phyloP scores from a whole-genome alignment of 495 filamentous ascomycete species.

The Penicillium crystallinum region DNA sequence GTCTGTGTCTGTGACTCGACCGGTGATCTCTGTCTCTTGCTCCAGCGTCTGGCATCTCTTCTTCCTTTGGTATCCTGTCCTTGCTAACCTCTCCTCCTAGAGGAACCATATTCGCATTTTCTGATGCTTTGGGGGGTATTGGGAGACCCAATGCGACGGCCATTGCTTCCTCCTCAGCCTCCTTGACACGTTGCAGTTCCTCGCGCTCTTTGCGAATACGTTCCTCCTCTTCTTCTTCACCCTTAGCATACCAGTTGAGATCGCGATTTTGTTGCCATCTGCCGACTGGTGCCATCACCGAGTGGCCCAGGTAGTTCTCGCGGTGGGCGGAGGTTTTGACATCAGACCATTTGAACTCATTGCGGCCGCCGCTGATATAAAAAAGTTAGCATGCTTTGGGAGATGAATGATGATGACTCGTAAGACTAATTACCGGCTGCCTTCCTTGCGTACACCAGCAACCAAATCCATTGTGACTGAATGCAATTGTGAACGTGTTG shows the following conservation, averaged over 20 bases:
- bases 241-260: conserved; percentile 82
- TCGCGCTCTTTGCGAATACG: conserved; percentile 57
- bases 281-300: conserved; percentile 89
- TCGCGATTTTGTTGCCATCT: conserved; percentile 93
- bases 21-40: conserved; percentile 20
- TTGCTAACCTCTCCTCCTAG: conserved; percentile 29
- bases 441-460: conserved; percentile 85
- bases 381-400: conserved; percentile 11
- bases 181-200: conserved; percentile 77
- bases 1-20: conserved; percentile 23
- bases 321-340: conserved; percentile 82
- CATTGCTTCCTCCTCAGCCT: conserved; percentile 89
- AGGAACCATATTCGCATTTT: conserved; percentile 42
- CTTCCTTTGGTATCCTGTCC: conserved; percentile 11
- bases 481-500: background rate
- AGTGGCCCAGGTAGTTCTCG: conserved; percentile 97
- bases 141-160: conserved; percentile 75
- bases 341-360: conserved; percentile 94
- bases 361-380: conserved; percentile 67
- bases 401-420: background rate
- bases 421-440: conserved; percentile 60
- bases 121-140: conserved; percentile 40
- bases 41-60: conserved; percentile 20
- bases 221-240: conserved; percentile 56
- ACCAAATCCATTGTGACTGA: conserved; percentile 78